Conservation (phyloP, 1,284 basidiomycete genomes). For the Microbotryomycetes sp. region DNA sequence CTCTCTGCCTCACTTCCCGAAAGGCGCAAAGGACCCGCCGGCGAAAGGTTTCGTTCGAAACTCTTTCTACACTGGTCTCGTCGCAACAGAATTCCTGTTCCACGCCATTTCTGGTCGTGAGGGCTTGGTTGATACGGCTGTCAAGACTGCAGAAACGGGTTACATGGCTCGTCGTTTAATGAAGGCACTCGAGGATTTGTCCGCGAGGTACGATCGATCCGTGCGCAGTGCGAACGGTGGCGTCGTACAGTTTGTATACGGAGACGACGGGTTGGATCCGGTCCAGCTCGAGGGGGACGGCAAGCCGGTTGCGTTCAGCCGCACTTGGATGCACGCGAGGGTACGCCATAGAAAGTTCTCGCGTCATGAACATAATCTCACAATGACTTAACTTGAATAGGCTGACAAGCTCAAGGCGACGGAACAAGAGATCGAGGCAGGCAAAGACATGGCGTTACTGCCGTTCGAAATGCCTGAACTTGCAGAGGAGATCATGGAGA, state of each 20-base stretch:
- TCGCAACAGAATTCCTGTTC: slow-evolving; percentile 94
- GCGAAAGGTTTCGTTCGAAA: slow-evolving; percentile 98
- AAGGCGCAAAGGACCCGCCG: slow-evolving; percentile 93
- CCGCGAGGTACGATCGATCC: slow-evolving; percentile 94
- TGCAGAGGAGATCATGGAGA: slow-evolving; percentile 57
- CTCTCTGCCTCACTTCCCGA: slow-evolving; percentile 94
- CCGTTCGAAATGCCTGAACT: slow-evolving; percentile 82
- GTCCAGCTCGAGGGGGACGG: slow-evolving; percentile 84
- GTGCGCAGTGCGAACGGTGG: slow-evolving; percentile 93
- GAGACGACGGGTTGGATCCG: slow-evolving; percentile 95
- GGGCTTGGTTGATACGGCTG: slow-evolving; percentile 97
- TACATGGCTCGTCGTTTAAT: slow-evolving; percentile 99
- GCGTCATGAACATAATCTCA: too few relatives aligned
- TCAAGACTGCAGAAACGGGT: slow-evolving; percentile 98
- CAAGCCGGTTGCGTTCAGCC: slow-evolving; percentile 79
- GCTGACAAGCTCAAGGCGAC: slow-evolving; percentile 46
- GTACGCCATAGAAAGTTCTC: too few relatives aligned
- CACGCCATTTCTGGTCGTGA: slow-evolving; percentile 99
- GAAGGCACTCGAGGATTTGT: slow-evolving; percentile 97
- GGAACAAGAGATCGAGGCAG: slow-evolving; percentile 34
- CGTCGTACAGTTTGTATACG: slow-evolving; percentile 96
- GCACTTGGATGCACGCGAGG: slow-evolving; percentile 81
- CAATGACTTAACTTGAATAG: slow-evolving; percentile 48
- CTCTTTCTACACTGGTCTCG: slow-evolving; percentile 87
- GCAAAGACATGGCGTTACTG: slow-evolving; percentile 56